phyloP scores from a whole-genome alignment of 345 rosid genomes.

The Hibiscus trionum region DNA sequence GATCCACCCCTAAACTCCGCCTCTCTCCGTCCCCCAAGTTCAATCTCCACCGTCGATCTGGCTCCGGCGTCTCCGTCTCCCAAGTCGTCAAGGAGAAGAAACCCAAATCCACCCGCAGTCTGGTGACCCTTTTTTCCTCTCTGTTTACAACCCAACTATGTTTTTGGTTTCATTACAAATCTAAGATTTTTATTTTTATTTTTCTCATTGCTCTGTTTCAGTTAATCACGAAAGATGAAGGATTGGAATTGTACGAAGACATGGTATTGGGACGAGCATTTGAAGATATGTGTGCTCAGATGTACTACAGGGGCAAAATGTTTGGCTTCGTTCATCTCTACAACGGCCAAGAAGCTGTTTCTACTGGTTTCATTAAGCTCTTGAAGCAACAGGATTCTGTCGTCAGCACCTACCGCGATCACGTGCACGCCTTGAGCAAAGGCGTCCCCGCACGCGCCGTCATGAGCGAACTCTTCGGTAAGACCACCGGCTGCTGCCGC shows the following conservation, averaged over 20 bases:
- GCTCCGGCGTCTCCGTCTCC: constrained; percentile 3
- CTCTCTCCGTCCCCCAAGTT: background rate
- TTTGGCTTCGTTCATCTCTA: constrained; percentile 81
- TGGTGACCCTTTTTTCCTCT: constrained; percentile 22
- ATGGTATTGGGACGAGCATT: constrained; percentile 72
- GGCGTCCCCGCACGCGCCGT: constrained; percentile 78
- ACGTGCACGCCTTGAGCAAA: constrained; percentile 75
- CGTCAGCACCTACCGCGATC: constrained; percentile 78
- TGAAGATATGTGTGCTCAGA: constrained; percentile 92
- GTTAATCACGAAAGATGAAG: constrained; percentile 71
- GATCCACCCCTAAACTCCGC: constrained; percentile 9
- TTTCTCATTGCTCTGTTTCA: constrained; percentile 9
- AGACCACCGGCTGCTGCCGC: constrained; percentile 71
- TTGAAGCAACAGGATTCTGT: constrained; percentile 48
- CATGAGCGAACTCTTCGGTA: constrained; percentile 86
- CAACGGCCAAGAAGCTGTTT: constrained; percentile 81
- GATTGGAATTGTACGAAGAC: constrained; percentile 65
- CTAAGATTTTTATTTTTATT: background rate
- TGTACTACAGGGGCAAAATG: constrained; percentile 83
- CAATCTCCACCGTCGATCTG: constrained; percentile 11
- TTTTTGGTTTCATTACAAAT: background rate
- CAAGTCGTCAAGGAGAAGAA: constrained; percentile 41
- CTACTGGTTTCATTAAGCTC: constrained; percentile 69
- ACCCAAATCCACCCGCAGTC: constrained; percentile 30
- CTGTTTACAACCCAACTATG: background rate